Conservation (phyloP, 306 rosid species). For the Rosa chinensis region DNA sequence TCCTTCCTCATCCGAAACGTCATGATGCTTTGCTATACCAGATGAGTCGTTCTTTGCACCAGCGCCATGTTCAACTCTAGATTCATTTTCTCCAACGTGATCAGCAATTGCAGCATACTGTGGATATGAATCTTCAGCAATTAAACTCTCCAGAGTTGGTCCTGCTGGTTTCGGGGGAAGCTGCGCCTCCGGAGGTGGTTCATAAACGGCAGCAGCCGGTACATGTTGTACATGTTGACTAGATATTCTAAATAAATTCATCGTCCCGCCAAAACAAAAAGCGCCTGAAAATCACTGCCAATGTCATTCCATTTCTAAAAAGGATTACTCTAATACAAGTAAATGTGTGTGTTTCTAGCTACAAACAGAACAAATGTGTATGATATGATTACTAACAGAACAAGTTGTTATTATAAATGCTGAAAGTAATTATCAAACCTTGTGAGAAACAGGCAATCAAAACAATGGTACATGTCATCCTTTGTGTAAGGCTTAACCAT, state of each 20-base stretch:
- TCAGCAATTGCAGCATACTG: conserved; percentile 41
- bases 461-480: too few relatives aligned
- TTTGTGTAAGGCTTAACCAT: too few relatives aligned
- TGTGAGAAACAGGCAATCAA: too few relatives aligned
- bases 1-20: conserved; percentile 85
- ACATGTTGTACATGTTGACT: conserved; percentile 36
- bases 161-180: conserved; percentile 47
- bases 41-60: conserved; percentile 40
- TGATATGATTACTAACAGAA: too few relatives aligned
- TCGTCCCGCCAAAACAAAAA: conserved; percentile 28
- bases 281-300: conserved; percentile 30
- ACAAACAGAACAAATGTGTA: neutral
- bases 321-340: neutral
- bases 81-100: conserved; percentile 44
- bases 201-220: conserved; percentile 41
- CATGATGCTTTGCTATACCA: conserved; percentile 53
- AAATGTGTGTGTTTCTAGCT: neutral
- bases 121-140: conserved; percentile 51
- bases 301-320: neutral
- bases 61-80: conserved; percentile 43
- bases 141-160: conserved; percentile 47
- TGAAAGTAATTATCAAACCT: too few relatives aligned
- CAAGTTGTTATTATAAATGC: too few relatives aligned
- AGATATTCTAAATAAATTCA: conserved; percentile 82
- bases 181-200: conserved; percentile 38